Evolutionary conservation across 2,329 filamentous ascomycete genomes (phyloP).

Genomic region (Orbilia ellipsospora): DNA sequence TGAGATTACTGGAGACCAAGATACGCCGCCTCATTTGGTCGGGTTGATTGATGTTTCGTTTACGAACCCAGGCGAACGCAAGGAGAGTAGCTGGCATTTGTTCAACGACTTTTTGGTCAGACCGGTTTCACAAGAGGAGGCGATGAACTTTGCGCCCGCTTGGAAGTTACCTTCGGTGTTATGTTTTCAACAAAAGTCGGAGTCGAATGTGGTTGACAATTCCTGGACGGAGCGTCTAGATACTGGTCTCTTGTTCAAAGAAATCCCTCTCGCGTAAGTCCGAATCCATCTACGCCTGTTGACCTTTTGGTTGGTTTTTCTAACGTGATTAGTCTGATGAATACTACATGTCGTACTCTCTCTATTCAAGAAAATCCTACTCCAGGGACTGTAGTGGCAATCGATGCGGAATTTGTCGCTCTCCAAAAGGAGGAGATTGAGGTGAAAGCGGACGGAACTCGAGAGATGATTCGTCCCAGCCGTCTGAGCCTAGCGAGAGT

Average conservation of each 20-base stretch:
- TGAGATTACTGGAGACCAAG: conserved; percentile 86
- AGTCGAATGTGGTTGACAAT: conserved; percentile 83
- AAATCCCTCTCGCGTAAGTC: conserved; percentile 61
- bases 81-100: conserved; percentile 84
- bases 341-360: conserved; percentile 72
- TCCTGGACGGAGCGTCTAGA: conserved; percentile 88
- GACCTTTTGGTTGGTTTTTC: conserved; percentile 61
- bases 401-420: conserved; percentile 96
- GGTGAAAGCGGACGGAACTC: conserved; percentile 91
- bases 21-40: conserved; percentile 89
- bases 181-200: conserved; percentile 83
- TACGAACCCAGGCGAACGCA: conserved; percentile 70
- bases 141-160: conserved; percentile 84
- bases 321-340: conserved; percentile 62
- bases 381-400: conserved; percentile 79
- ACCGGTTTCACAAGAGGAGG: conserved; percentile 81
- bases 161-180: conserved; percentile 95
- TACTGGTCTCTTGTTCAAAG: conserved; percentile 82
- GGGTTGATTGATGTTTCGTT: conserved; percentile 86
- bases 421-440: conserved; percentile 94
- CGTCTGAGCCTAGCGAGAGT: conserved; percentile 92
- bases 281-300: conserved; percentile 52
- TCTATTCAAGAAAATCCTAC: conserved; percentile 74
- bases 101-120: conserved; percentile 98
- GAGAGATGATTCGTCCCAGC: conserved; percentile 89